A percentile compares a stretch with the other conserved stretches of the same genome.
Evolutionary conservation across 176 grass and related monocot species (phyloP).

Genomic region (Canna indica): DNA sequence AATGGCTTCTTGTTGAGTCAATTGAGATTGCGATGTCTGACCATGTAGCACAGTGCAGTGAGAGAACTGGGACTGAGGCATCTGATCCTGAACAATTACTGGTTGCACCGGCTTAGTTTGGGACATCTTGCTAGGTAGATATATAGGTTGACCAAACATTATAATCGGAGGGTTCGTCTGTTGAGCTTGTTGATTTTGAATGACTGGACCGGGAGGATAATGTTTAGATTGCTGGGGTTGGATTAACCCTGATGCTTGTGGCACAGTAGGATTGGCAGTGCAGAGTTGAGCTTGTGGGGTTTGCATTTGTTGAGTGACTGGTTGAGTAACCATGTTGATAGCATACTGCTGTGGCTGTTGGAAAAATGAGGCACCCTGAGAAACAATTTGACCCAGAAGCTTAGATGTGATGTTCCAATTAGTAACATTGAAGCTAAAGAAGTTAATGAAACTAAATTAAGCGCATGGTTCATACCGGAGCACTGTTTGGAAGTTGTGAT

Average conservation of each 20-base stretch:
- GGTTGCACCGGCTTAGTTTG: background rate
- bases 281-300: background rate
- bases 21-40: background rate
- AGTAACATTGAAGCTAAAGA: background rate
- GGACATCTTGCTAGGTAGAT: background rate
- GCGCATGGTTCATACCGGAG: background rate
- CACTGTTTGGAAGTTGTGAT: background rate
- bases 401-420: background rate
- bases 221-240: background rate
- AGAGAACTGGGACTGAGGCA: background rate
- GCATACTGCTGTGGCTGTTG: background rate
- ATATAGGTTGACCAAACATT: background rate
- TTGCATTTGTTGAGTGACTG: background rate
- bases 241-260: background rate
- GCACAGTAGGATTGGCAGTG: background rate
- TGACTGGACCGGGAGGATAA: background rate
- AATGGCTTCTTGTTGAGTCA: background rate
- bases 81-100: background rate
- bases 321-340: background rate
- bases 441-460: background rate
- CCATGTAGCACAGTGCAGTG: background rate
- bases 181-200: slow-evolving; percentile 2
- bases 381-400: no score
- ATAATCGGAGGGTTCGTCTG: background rate
- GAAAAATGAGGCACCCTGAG: no score